Base-by-base conservation (phyloP, 805 yeast species). In the Yueomyces sp. region DNA sequence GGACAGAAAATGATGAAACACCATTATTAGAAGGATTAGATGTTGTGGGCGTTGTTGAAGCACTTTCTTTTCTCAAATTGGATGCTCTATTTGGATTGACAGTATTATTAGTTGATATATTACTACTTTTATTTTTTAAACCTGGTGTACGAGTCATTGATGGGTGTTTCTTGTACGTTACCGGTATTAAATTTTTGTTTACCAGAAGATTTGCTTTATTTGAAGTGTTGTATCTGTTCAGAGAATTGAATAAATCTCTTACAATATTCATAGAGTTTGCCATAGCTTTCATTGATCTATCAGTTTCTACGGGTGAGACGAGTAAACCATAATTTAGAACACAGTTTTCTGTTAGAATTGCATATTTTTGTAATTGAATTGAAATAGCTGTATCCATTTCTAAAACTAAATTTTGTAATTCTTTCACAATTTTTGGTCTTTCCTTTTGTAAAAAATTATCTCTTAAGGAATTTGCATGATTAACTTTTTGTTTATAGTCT, bases 371-470 rank as follows among this genome's bases (percentile, higher is more conserved):
- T 44, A 92, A 67, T 62, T 90, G 96, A 42, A 88, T 76, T 48
- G 85, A 77, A 70, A 90, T 67, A 7, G 96, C 97, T 41, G 85
- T 77, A 62, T 92, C 97, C 57, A 85, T 72, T 62, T 90, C 96
- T 49, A 88, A 67, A 45, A 87, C 79, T 49, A 86, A 67, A 56
- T 84, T 81, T 56, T 80, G 83, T 47, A 92, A 69, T 49, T 77
- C 79, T 47, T 76, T 73, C 4, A 85, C 77, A 37, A 76, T 74
- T 45, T 74, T 77, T 5, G 97, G 98, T 52, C 98, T 74, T 56
- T 81, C 82, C 27, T 74, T 70, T 53, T 73, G 70, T 45, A 85
- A 64, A 43, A 87, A 76, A 45, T 81, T 88, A 50, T 77, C 80
- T 60, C 92, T 81, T 51, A 78, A 60, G 39, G 82, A 76, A 51